phyloP scores from a whole-genome alignment of 306 rosid species.

The Trifolium repens region DNA sequence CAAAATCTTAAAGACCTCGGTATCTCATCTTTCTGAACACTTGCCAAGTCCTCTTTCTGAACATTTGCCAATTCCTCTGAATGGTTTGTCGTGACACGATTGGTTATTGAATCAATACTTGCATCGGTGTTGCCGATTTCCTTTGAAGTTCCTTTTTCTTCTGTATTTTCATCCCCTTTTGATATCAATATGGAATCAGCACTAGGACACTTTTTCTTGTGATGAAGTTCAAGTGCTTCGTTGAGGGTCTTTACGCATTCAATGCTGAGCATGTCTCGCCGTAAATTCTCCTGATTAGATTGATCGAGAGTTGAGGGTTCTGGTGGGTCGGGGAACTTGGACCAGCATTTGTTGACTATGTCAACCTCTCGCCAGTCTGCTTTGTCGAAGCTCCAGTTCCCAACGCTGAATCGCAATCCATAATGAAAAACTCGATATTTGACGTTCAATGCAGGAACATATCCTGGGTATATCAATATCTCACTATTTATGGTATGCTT shows the following conservation, averaged over 20 bases:
- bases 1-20: slow-evolving; percentile 76
- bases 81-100: slow-evolving; percentile 36
- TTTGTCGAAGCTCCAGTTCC: slow-evolving; percentile 98
- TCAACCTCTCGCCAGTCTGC: slow-evolving; percentile 82
- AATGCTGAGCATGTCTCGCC: slow-evolving; percentile 79
- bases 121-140: slow-evolving; percentile 56
- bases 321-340: slow-evolving; percentile 84
- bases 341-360: slow-evolving; percentile 83
- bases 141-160: slow-evolving; percentile 51
- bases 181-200: slow-evolving; percentile 52
- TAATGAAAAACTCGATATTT: slow-evolving; percentile 92
- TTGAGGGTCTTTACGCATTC: slow-evolving; percentile 80
- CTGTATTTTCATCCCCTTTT: slow-evolving; percentile 40
- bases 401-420: slow-evolving; percentile 79
- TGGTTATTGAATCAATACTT: slow-evolving; percentile 39
- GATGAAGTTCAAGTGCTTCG: slow-evolving; percentile 78
- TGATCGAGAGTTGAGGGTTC: slow-evolving; percentile 58
- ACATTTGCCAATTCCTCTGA: slow-evolving; percentile 44
- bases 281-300: slow-evolving; percentile 45
- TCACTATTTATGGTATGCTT: slow-evolving; percentile 63
- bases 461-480: slow-evolving; percentile 91
- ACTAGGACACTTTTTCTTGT: slow-evolving; percentile 61
- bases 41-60: slow-evolving; percentile 40
- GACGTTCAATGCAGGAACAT: slow-evolving; percentile 72
- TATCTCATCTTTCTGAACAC: slow-evolving; percentile 55